A percentile compares a stretch with the other conserved stretches of the same genome.
Evolutionary conservation across 2,329 filamentous ascomycete genomes (phyloP).

Genomic region (Ophiostoma ulmi): DNA sequence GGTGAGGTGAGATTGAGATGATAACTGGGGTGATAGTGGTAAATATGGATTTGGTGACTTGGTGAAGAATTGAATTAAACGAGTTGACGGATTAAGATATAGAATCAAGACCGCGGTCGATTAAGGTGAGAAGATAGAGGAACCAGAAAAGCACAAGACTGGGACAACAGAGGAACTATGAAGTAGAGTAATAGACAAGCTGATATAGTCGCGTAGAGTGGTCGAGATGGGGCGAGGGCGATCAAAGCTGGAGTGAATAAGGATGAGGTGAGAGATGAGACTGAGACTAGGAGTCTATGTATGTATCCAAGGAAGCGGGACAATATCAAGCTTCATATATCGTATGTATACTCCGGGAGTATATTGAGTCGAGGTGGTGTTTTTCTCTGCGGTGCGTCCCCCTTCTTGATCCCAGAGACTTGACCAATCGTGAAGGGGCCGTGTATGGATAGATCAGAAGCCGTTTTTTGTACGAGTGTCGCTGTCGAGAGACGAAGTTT

Average conservation of each 20-base stretch:
- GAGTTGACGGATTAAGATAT: not conserved
- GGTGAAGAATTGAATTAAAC: not conserved
- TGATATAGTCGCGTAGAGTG: not conserved
- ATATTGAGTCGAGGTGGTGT: not conserved
- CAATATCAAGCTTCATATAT: constrained; percentile 2
- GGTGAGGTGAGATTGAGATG: not conserved
- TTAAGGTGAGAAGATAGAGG: constrained; percentile 6
- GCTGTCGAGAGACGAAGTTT: not conserved
- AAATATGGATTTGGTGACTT: not conserved
- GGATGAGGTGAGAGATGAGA: not conserved
- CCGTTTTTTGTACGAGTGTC: not conserved
- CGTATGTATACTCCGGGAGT: not conserved
- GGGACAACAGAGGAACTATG: not conserved
- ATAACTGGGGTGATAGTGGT: not conserved
- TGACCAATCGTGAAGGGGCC: not conserved
- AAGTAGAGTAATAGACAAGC: not conserved
- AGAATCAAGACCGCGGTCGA: constrained; percentile 1
- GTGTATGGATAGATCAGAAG: not conserved
- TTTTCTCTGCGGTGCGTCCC: not conserved
- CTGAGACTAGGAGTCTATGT: not conserved
- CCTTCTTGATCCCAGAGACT: not conserved
- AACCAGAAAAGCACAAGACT: constrained; percentile 3
- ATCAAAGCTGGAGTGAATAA: not conserved
- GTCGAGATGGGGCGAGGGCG: not conserved
- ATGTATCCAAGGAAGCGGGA: not conserved